Conservation (phyloP, 106 monocot species). For the Phalaenopsis equestris region DNA sequence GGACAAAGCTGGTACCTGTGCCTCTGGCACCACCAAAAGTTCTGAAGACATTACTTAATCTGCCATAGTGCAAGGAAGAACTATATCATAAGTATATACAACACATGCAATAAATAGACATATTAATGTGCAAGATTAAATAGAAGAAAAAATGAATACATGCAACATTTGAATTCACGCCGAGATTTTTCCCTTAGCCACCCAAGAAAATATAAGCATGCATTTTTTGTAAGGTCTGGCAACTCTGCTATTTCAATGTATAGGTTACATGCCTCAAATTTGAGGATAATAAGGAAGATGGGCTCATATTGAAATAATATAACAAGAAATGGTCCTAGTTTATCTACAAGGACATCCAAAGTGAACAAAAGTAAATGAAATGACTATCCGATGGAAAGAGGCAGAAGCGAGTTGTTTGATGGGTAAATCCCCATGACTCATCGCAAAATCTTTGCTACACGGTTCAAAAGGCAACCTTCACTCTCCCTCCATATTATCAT, state of each 20-base stretch:
- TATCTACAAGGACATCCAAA: too few species aligned
- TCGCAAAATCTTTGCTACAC: too few species aligned
- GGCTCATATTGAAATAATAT: too few species aligned
- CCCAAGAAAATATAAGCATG: not conserved
- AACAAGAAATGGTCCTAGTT: too few species aligned
- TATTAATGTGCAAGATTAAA: not conserved
- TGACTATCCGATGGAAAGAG: too few species aligned
- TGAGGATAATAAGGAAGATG: not conserved
- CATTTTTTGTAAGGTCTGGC: not conserved
- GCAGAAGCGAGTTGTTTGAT: too few species aligned
- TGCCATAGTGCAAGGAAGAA: not conserved
- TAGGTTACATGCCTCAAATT: not conserved
- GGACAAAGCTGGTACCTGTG: slow-evolving; percentile 17
- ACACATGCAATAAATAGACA: not conserved
- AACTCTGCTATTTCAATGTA: not conserved
- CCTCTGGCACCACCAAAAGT: slow-evolving; percentile 21
- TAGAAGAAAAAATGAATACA: not conserved
- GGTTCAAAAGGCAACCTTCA: too few species aligned
- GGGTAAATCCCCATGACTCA: too few species aligned
- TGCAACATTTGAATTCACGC: not conserved
- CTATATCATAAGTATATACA: not conserved
- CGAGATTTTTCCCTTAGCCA: not conserved
- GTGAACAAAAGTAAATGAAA: too few species aligned
- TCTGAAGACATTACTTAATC: slow-evolving; percentile 39
- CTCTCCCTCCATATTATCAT: too few species aligned